Evolutionary conservation across 495 filamentous ascomycete species (phyloP).

Genomic region (Penicillium bialowiezense): DNA sequence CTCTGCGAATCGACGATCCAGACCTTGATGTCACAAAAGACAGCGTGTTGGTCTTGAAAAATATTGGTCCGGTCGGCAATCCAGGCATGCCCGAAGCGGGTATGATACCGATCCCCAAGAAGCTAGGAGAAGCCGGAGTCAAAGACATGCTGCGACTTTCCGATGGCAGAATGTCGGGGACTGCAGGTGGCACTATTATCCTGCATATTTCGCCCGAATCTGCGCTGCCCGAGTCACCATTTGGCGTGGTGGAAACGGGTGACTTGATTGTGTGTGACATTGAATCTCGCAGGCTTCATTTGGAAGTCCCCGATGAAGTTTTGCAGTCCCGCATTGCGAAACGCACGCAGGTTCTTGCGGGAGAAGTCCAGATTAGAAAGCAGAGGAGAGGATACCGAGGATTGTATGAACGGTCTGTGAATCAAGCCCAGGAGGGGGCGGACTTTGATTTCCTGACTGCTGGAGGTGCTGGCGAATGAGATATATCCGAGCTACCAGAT

Average conservation of each 20-base stretch:
- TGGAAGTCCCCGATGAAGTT: constrained; percentile 50
- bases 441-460: constrained; percentile 67
- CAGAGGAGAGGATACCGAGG: constrained; percentile 58
- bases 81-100: constrained; percentile 71
- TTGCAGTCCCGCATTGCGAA: constrained; percentile 37
- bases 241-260: constrained; percentile 59
- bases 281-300: constrained; percentile 37
- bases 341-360: constrained; percentile 22
- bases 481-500: too few species aligned
- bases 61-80: constrained; percentile 62
- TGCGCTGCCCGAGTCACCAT: constrained; percentile 50
- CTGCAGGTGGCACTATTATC: constrained; percentile 66
- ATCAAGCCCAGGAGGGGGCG: constrained; percentile 60
- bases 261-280: constrained; percentile 57
- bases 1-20: constrained; percentile 55
- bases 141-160: constrained; percentile 64
- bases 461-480: constrained; percentile 13
- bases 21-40: constrained; percentile 48
- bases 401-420: constrained; percentile 62
- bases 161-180: constrained; percentile 68
- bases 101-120: constrained; percentile 61
- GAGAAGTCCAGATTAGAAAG: constrained; percentile 30
- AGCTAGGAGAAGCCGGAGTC: constrained; percentile 56
- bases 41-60: constrained; percentile 57
- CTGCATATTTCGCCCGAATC: constrained; percentile 65